These are phyloP conservation scores for Scleroderma bovista DNA, from an alignment of 768 basidiomycete species.

Conservation along the genomic window DNA sequence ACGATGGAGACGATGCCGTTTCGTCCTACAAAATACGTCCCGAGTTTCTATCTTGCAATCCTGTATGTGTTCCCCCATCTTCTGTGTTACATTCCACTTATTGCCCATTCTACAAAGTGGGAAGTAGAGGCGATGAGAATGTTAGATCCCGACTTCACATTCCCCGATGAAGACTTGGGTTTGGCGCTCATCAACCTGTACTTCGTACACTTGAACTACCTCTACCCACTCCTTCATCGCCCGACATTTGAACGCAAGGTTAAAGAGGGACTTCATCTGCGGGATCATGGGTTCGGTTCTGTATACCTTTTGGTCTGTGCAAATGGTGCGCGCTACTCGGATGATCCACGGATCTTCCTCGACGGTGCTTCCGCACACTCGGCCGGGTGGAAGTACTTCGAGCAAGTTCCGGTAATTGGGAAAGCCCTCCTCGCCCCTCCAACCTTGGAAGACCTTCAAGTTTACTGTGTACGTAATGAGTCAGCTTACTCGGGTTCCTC, in stretches of 20 bases:
- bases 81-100: background rate
- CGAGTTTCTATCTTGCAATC: constrained; percentile 19
- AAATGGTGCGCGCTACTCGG: constrained; percentile 47
- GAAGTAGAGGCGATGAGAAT: constrained; percentile 17
- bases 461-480: constrained; percentile 44
- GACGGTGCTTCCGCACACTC: constrained; percentile 40
- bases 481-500: background rate
- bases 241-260: constrained; percentile 57
- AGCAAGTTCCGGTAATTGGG: constrained; percentile 52
- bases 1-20: constrained; percentile 34
- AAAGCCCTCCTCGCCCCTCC: constrained; percentile 53
- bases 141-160: constrained; percentile 30
- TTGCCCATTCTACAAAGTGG: constrained; percentile 16
- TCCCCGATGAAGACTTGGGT: constrained; percentile 50
- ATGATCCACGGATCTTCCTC: constrained; percentile 50
- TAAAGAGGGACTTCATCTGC: constrained; percentile 42
- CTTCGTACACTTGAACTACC: constrained; percentile 53
- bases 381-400: constrained; percentile 47
- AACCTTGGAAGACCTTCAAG: constrained; percentile 66
- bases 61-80: constrained; percentile 19
- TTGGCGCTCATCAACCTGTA: constrained; percentile 53
- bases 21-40: constrained; percentile 8
- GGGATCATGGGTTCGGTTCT: constrained; percentile 47
- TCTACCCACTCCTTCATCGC: constrained; percentile 66
- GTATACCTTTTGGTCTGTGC: constrained; percentile 71